Conservation (phyloP, 78 protist species). For the Dictyostelium brefeldianum region DNA sequence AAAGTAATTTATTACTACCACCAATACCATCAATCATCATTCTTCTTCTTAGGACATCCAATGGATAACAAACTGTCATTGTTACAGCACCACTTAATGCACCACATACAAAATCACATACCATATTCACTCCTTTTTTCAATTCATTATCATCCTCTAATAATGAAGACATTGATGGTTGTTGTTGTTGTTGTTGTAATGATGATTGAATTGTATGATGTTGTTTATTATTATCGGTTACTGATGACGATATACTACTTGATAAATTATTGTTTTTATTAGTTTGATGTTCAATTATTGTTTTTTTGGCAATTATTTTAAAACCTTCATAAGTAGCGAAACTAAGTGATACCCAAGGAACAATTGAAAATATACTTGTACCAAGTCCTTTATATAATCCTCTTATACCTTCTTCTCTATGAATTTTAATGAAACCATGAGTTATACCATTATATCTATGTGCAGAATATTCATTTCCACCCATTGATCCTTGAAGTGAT, state of each 20-base stretch:
- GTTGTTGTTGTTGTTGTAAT: background rate
- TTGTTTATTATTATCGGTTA: background rate
- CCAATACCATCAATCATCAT: slow-evolving; percentile 57
- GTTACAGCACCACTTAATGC: slow-evolving; percentile 56
- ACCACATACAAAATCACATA: slow-evolving; percentile 57
- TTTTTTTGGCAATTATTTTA: slow-evolving; percentile 17
- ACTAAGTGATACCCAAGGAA: slow-evolving; percentile 60
- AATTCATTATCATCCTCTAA: slow-evolving; percentile 6
- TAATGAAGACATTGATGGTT: background rate
- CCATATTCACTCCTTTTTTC: slow-evolving; percentile 42
- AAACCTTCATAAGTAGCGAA: slow-evolving; percentile 62
- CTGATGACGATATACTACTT: background rate
- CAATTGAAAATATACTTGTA: slow-evolving; percentile 36
- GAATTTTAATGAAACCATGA: slow-evolving; percentile 49
- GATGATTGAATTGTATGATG: background rate
- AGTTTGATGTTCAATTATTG: background rate
- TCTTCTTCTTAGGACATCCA: slow-evolving; percentile 61
- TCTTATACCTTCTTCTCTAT: slow-evolving; percentile 50
- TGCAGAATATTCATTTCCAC: background rate
- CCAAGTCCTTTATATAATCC: slow-evolving; percentile 65
- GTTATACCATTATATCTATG: slow-evolving; percentile 31
- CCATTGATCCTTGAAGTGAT: slow-evolving; percentile 40
- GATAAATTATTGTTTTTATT: background rate
- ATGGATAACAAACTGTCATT: slow-evolving; percentile 68
- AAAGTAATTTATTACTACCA: slow-evolving; percentile 9